Base-by-base conservation (phyloP, 495 filamentous ascomycete genomes). In the Talaromyces trachyspermus region DNA sequence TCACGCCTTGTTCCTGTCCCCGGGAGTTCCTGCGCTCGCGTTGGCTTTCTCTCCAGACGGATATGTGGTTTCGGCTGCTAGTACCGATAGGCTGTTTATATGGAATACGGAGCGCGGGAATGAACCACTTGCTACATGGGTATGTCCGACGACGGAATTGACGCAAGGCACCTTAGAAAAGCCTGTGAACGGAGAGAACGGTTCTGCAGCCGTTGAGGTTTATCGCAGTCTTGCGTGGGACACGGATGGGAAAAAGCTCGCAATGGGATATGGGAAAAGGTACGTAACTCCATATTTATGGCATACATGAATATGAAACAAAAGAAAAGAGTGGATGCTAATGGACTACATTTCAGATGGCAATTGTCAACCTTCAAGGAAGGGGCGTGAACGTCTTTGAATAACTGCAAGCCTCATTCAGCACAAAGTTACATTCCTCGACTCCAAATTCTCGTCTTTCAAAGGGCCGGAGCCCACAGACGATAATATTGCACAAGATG, bases 21-120 rank as follows among this genome's bases (percentile, higher is more conserved):
- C 61, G 54, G 68, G 70, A 0, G 64, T 62, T 2, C 75, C 83
- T 0, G 78, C 83, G 30, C 66, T 83, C 29, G 75, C 77, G 9
- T 66, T 85, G 33, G 70, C 79, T 10, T 86, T 88, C 51, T 85
- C 83, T 0, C 82, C 86, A 0, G 84, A 89, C 51, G 85, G 86
- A 9, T 78, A 74, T 33, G 78, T 81, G 39, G 68, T 90, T 30
- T 81, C 84, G 18, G 85, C 78, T 11, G 85, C 81, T 9, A 83
- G 80, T 17, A 74, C 67, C 44, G 76, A 84, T 45, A 71, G 65
- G 40, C 69, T 88, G 15, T 68, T 84, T 33, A 81, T 89, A 12
- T 89, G 84, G 85, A 85, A 84, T 53, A 72, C 78, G 7, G 82
- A 82, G 32, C 80, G 81, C 15, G 79, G 77, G 7, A 70, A 73